phyloP scores from a whole-genome alignment of 257 asterid genomes.

The Plectranthus barbatus region DNA sequence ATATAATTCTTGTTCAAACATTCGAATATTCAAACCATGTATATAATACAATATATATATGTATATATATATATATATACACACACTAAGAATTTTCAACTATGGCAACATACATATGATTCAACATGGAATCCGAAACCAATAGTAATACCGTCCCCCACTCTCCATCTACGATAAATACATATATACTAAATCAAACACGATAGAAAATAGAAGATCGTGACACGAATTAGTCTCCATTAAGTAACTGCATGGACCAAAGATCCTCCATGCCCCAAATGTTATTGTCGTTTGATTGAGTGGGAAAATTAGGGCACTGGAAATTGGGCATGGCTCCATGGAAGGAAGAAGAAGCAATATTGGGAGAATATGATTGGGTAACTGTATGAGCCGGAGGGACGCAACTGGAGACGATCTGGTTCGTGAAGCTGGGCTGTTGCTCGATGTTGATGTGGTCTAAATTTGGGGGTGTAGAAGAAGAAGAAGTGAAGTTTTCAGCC shows the following conservation, averaged over 20 bases:
- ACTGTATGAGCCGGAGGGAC: slow-evolving; percentile 25
- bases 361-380: slow-evolving; percentile 40
- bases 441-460: slow-evolving; percentile 3
- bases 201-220: not conserved
- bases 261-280: slow-evolving; percentile 85
- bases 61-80: not conserved
- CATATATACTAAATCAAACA: not conserved
- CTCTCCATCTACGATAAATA: not conserved
- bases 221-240: slow-evolving; percentile 31
- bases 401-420: slow-evolving; percentile 27
- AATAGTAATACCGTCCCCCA: not conserved
- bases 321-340: slow-evolving; percentile 23
- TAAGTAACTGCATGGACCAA: slow-evolving; percentile 77
- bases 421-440: slow-evolving; percentile 24
- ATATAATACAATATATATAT: no score
- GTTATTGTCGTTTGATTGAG: slow-evolving; percentile 39
- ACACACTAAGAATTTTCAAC: not conserved
- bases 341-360: slow-evolving; percentile 19
- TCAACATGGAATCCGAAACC: no score
- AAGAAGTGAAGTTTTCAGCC: slow-evolving; percentile 26
- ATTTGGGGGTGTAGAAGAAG: slow-evolving; percentile 14
- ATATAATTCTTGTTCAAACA: slow-evolving; percentile 5
- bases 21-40: not conserved
- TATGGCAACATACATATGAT: not conserved
- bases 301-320: slow-evolving; percentile 35